These are phyloP conservation scores for Psophocarpus tetragonolobus DNA, from an alignment of 306 rosid genomes.

Conservation along the genomic window DNA sequence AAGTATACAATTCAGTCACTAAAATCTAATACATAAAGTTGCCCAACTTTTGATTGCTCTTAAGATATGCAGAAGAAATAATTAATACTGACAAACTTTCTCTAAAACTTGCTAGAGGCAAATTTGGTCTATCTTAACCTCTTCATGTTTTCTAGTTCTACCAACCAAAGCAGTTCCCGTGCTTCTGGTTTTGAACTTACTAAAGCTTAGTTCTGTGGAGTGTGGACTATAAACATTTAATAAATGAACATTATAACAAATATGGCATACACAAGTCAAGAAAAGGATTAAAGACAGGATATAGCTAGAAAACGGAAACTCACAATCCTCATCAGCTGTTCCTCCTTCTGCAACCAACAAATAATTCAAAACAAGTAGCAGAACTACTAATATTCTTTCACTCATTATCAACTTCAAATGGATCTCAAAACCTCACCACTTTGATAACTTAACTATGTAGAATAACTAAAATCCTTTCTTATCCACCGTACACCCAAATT, in stretches of 20 bases:
- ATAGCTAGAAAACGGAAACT: conserved; percentile 33
- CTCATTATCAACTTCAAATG: conserved; percentile 24
- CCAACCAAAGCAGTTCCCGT: neutral
- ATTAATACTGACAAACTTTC: neutral
- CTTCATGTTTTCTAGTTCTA: neutral
- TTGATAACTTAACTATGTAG: neutral
- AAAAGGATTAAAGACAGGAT: conserved; percentile 4
- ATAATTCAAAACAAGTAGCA: conserved; percentile 25
- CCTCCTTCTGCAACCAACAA: conserved; percentile 33
- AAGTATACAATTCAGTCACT: neutral
- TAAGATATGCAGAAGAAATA: conserved; percentile 10
- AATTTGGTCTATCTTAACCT: neutral
- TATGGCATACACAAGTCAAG: neutral
- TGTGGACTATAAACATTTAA: neutral
- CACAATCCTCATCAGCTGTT: conserved; percentile 32
- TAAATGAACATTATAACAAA: conserved; percentile 15
- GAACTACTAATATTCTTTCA: conserved; percentile 9
- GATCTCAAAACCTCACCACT: conserved; percentile 17
- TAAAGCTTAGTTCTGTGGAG: neutral
- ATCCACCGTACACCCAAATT: neutral
- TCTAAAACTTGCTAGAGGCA: neutral
- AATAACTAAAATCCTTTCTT: neutral
- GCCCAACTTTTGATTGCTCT: neutral
- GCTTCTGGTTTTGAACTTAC: conserved; percentile 14
- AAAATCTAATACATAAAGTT: neutral